phyloP scores from a whole-genome alignment of 495 filamentous ascomycete species.

The Penicillium turbatum region DNA sequence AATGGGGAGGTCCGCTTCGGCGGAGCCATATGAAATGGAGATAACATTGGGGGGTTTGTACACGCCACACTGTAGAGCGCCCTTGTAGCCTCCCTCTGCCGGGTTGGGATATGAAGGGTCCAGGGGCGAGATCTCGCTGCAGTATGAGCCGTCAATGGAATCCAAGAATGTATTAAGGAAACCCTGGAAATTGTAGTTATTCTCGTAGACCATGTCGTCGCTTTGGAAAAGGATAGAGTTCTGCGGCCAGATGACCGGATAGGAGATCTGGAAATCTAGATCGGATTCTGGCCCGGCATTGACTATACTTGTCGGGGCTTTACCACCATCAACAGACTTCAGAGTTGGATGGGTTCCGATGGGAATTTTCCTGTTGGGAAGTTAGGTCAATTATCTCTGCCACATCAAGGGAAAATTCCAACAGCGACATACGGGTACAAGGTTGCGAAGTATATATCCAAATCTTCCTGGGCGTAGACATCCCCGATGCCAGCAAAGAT shows the following conservation, averaged over 20 bases:
- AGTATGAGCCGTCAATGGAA: constrained; percentile 61
- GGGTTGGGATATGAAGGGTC: constrained; percentile 56
- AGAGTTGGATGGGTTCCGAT: constrained; percentile 37
- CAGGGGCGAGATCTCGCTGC: constrained; percentile 28
- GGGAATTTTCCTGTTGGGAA: constrained; percentile 26
- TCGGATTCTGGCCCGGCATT: constrained; percentile 45
- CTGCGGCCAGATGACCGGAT: constrained; percentile 55
- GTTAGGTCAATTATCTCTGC: not conserved
- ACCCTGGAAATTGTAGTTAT: constrained; percentile 35
- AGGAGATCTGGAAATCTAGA: constrained; percentile 49
- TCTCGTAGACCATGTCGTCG: constrained; percentile 50
- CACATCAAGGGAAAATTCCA: not conserved
- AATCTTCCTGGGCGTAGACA: constrained; percentile 50
- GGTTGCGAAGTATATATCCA: constrained; percentile 55
- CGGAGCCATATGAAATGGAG: constrained; percentile 53
- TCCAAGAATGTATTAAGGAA: constrained; percentile 52
- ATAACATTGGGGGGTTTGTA: constrained; percentile 57
- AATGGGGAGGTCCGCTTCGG: constrained; percentile 48
- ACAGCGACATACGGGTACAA: constrained; percentile 19
- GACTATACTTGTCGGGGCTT: constrained; percentile 26
- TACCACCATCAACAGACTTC: constrained; percentile 41
- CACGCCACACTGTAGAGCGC: constrained; percentile 56
- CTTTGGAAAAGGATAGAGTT: constrained; percentile 55
- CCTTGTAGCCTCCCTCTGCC: constrained; percentile 50
- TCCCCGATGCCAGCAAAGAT: constrained; percentile 43